phyloP scores from a whole-genome alignment of 192 early-diverging fungal genomes.

The Helicostylum pulchrum region DNA sequence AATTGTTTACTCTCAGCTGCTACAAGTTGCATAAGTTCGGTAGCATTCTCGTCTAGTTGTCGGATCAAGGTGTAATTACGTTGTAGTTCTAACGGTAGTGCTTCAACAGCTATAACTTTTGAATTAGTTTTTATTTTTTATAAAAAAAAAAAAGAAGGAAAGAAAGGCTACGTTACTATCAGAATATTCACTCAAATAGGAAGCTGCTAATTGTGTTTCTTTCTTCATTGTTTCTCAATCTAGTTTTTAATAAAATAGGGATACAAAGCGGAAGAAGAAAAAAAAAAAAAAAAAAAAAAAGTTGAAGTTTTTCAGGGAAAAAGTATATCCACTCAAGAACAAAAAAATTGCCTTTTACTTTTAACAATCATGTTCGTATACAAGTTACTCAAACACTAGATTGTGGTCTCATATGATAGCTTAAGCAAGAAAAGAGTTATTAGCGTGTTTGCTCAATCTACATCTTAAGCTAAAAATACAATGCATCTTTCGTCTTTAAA shows the following conservation, averaged over 20 bases:
- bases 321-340: no score
- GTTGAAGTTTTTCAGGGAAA: background rate
- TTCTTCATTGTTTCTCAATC: background rate
- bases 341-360: no score
- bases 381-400: no score
- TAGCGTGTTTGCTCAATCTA: no score
- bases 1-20: constrained; percentile 59
- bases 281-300: background rate
- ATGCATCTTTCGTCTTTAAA: no score
- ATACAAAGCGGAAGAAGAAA: background rate
- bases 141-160: background rate
- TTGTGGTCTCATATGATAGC: no score
- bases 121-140: background rate
- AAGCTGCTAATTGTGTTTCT: background rate
- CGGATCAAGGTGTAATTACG: constrained; percentile 89
- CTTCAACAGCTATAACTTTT: constrained; percentile 58
- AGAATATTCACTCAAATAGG: constrained; percentile 8
- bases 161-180: background rate
- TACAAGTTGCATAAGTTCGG: constrained; percentile 65
- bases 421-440: no score
- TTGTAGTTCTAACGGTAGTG: constrained; percentile 68
- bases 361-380: no score
- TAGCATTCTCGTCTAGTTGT: constrained; percentile 75
- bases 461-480: no score
- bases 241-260: background rate